phyloP scores from a whole-genome alignment of 2,329 filamentous ascomycete species.

The Myriosclerotinia curreyana region DNA sequence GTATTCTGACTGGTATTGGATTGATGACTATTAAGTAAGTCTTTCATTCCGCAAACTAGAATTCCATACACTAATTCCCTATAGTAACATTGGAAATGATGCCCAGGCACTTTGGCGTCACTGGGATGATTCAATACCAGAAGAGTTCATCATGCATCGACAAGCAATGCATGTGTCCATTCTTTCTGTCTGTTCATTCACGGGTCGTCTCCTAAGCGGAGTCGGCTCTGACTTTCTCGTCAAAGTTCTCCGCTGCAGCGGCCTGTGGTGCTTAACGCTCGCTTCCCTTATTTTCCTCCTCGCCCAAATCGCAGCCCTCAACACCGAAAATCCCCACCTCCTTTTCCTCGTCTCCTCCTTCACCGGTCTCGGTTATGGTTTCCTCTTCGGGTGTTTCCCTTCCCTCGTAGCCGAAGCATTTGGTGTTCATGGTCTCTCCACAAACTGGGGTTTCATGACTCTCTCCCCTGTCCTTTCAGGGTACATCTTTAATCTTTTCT shows the following conservation, averaged over 20 bases:
- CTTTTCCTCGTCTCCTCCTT: constrained; percentile 77
- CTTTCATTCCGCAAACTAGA: not conserved
- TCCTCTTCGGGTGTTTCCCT: constrained; percentile 90
- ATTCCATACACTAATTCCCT: not conserved
- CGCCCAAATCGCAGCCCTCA: constrained; percentile 74
- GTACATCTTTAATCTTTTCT: constrained; percentile 90
- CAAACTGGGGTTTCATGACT: constrained; percentile 97
- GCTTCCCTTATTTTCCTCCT: constrained; percentile 74
- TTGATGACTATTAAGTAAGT: constrained; percentile 98
- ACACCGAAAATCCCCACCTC: constrained; percentile 71
- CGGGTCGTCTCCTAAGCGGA: constrained; percentile 69
- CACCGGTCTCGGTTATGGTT: constrained; percentile 86
- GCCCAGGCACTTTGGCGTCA: constrained; percentile 83
- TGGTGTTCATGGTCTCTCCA: constrained; percentile 80
- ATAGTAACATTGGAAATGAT: constrained; percentile 90
- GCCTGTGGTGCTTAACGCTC: constrained; percentile 85
- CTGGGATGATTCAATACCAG: constrained; percentile 69
- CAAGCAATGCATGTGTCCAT: constrained; percentile 94
- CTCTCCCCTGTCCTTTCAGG: constrained; percentile 82
- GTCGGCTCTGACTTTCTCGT: constrained; percentile 90
- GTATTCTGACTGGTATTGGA: constrained; percentile 85
- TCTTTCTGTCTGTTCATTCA: constrained; percentile 83
- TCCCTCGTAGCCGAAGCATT: constrained; percentile 88
- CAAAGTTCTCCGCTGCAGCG: constrained; percentile 73
- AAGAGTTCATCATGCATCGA: constrained; percentile 72